These are phyloP conservation scores for Boletus edulis DNA, from an alignment of 768 basidiomycete genomes.

Conservation along the genomic window DNA sequence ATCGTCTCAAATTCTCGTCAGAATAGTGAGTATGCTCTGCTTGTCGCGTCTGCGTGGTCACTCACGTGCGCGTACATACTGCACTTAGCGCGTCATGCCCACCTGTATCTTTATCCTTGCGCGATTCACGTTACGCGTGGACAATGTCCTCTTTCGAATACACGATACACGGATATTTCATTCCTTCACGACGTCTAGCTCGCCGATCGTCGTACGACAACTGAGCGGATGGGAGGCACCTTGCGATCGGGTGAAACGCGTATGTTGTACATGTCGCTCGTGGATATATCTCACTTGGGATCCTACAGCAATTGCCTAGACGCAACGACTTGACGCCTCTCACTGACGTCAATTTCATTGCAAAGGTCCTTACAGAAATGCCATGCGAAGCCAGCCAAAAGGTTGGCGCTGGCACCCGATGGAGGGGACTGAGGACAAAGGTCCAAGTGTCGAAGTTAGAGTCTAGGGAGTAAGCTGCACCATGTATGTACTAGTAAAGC, in stretches of 20 bases:
- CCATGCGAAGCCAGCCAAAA: slow-evolving; percentile 55
- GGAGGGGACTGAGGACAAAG: slow-evolving; percentile 76
- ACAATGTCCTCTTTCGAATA: slow-evolving; percentile 88
- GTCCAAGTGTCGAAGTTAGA: slow-evolving; percentile 47
- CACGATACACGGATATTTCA: slow-evolving; percentile 91
- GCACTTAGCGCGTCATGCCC: slow-evolving; percentile 88
- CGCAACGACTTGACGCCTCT: slow-evolving; percentile 84
- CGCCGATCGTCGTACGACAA: slow-evolving; percentile 73
- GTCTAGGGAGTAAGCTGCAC: slow-evolving; percentile 2
- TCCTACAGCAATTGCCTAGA: slow-evolving; percentile 58
- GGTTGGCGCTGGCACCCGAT: slow-evolving; percentile 71
- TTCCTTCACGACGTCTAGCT: slow-evolving; percentile 56
- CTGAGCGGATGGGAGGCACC: slow-evolving; percentile 88
- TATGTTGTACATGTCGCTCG: slow-evolving; percentile 33
- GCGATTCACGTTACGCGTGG: slow-evolving; percentile 91
- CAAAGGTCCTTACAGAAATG: slow-evolving; percentile 64
- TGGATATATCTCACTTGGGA: background rate
- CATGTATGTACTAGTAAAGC: background rate
- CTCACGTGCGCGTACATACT: background rate
- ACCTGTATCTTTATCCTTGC: slow-evolving; percentile 88
- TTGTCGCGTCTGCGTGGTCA: background rate
- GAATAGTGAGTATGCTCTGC: slow-evolving; percentile 64
- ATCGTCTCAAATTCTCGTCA: slow-evolving; percentile 74
- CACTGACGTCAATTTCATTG: slow-evolving; percentile 83
- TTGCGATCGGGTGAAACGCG: slow-evolving; percentile 77